phyloP scores from a whole-genome alignment of 768 basidiomycete species.

The Phanerodontia chrysosporium region DNA sequence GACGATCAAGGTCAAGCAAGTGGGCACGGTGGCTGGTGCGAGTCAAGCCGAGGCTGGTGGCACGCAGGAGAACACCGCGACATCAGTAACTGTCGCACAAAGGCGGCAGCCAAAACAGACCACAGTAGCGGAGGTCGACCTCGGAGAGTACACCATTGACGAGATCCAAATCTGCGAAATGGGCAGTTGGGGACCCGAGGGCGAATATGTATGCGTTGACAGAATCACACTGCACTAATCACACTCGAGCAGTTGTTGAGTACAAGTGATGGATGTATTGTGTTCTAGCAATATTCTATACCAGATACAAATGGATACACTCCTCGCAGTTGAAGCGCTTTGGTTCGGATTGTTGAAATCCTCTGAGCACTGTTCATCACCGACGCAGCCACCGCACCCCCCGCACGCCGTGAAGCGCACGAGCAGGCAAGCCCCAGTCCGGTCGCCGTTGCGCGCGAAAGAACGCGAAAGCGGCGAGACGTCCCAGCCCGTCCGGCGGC shows the following conservation, averaged over 20 bases:
- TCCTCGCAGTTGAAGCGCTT: conserved; percentile 14
- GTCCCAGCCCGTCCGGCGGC: conserved; percentile 10
- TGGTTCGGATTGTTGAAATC: conserved; percentile 78
- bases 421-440: conserved; percentile 8
- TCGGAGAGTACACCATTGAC: conserved; percentile 51
- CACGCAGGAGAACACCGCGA: no score
- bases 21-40: neutral
- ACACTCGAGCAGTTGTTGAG: neutral
- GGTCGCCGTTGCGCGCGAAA: neutral
- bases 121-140: conserved; percentile 32
- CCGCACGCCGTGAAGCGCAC: neutral
- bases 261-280: neutral
- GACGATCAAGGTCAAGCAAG: conserved; percentile 10
- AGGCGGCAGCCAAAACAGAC: neutral
- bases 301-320: neutral
- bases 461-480: neutral
- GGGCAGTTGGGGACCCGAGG: conserved; percentile 62
- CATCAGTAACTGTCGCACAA: neutral
- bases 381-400: conserved; percentile 11
- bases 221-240: neutral
- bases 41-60: neutral
- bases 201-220: conserved; percentile 48
- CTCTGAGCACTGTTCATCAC: conserved; percentile 26
- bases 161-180: conserved; percentile 67
- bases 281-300: conserved; percentile 4